Evolutionary conservation across 2,329 filamentous ascomycete species (phyloP).

Genomic region (Claviceps monticola): DNA sequence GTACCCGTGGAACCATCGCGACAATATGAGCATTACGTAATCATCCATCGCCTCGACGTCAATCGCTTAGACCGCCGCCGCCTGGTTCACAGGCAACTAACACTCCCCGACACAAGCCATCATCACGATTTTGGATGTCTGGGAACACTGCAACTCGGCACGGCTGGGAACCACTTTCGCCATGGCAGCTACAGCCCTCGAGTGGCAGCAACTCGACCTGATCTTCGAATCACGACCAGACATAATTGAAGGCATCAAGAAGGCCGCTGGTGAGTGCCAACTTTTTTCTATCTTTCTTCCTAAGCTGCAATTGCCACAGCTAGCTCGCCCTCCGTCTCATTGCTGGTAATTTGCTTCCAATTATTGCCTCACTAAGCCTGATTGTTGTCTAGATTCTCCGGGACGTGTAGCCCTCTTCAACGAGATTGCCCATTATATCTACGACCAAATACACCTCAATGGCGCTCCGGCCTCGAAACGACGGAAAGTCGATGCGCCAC

Average conservation of each 20-base stretch:
- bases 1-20: too few relatives aligned
- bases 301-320: background rate
- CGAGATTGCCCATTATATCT: slow-evolving; percentile 36
- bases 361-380: background rate
- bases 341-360: too few relatives aligned
- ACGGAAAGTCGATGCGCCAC: slow-evolving; percentile 33
- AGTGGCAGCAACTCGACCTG: slow-evolving; percentile 33
- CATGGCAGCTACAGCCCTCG: slow-evolving; percentile 31
- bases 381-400: slow-evolving; percentile 31
- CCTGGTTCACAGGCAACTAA: background rate
- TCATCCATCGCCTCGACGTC: slow-evolving; percentile 4
- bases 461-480: slow-evolving; percentile 37
- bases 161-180: background rate
- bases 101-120: slow-evolving; percentile 3
- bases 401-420: slow-evolving; percentile 40
- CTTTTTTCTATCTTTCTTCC: background rate
- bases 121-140: background rate
- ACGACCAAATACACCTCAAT: slow-evolving; percentile 27
- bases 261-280: slow-evolving; percentile 34
- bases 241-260: slow-evolving; percentile 38
- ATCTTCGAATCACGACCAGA: slow-evolving; percentile 44
- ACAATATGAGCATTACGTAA: slow-evolving; percentile 4
- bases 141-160: background rate
- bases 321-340: background rate
- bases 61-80: background rate